Evolutionary conservation across 306 rosid species (phyloP), one percentile per base, ranked within the genome.

Genomic region (Cyclanthera cordifolia): DNA sequence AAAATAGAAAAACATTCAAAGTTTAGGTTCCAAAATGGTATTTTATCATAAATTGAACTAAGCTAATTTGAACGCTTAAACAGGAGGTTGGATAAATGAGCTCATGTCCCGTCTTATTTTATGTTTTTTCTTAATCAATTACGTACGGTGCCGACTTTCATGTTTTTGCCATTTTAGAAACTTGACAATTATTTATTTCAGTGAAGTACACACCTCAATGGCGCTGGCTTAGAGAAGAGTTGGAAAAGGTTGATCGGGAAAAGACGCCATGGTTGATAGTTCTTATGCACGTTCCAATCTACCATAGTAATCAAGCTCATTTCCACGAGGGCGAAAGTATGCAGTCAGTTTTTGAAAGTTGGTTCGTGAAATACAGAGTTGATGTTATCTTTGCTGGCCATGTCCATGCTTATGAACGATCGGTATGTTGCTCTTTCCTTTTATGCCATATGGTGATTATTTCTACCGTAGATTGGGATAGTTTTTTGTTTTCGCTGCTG

Each of bases 341-440:
- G 85, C 82, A 95, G 51, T 76, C 79, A 34, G 90, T 69, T 51
- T 94, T 76, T 57, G 99, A 94, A 82, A 88, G 90, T 76, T 90
- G 90, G 97, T 88, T 90, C 75, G 70, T 86, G 74, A 32, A 76
- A 2, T 79, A 88, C 85, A 94, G 80, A 85, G 95, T 94, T 53
- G 99, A 94, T 9, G 81, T 85, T 30, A 59, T 90, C 72, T 94
- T 94, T 82, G 99, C 99, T 21, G 99, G 99, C 41, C 99, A 94
- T 76, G 99, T 94, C 69, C 99, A 94, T 81, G 99, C 97, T 30
- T 94, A 94, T 70, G 99, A 94, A 84, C 85, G 99, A 90, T 94
- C 99, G 2, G 99, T 94, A 88, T 67, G 89, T 69, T 72, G 61
- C 71, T 72, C 28, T 43, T 55, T 61, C 41, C 13, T 56, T 63